A percentile compares a stretch with the other conserved stretches of the same genome.
phyloP scores from a whole-genome alignment of 129 eudicot species.

The Lactuca saligna region DNA sequence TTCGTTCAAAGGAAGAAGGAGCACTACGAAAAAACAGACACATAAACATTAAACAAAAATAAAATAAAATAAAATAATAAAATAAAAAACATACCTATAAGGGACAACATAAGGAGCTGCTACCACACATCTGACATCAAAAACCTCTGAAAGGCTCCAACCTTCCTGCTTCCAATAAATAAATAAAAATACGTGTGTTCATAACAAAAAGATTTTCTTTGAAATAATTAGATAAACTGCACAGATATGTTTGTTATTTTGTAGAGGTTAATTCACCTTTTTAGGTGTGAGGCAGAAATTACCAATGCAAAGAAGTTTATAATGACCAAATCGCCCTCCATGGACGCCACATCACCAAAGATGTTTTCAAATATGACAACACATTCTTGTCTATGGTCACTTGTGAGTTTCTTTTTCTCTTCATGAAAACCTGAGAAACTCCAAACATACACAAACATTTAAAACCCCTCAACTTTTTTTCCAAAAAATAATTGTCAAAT shows the following conservation, averaged over 20 bases:
- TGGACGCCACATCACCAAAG: conserved; percentile 53
- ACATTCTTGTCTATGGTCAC: conserved; percentile 80
- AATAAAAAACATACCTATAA: conserved; percentile 56
- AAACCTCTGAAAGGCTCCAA: conserved; percentile 95
- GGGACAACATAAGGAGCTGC: conserved; percentile 97
- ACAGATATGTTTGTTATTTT: conserved; percentile 5
- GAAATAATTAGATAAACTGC: neutral
- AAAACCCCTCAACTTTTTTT: neutral
- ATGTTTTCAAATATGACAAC: conserved; percentile 60
- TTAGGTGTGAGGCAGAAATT: conserved; percentile 24
- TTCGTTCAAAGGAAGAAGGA: conserved; percentile 82
- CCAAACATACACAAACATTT: conserved; percentile 20
- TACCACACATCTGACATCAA: conserved; percentile 68
- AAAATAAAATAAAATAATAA: neutral
- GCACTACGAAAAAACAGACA: conserved; percentile 45
- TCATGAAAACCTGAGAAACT: conserved; percentile 38
- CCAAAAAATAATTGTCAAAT: neutral
- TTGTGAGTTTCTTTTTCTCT: conserved; percentile 56
- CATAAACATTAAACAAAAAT: neutral
- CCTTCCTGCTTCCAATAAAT: conserved; percentile 66
- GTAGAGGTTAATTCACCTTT: conserved; percentile 17
- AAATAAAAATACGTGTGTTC: neutral
- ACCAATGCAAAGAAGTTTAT: conserved; percentile 96
- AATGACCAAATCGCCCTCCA: conserved; percentile 65
- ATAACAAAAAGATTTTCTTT: neutral